These are phyloP conservation scores for Camellia sinensis DNA, from an alignment of 148 eudicot genomes.

Conservation along the genomic window DNA sequence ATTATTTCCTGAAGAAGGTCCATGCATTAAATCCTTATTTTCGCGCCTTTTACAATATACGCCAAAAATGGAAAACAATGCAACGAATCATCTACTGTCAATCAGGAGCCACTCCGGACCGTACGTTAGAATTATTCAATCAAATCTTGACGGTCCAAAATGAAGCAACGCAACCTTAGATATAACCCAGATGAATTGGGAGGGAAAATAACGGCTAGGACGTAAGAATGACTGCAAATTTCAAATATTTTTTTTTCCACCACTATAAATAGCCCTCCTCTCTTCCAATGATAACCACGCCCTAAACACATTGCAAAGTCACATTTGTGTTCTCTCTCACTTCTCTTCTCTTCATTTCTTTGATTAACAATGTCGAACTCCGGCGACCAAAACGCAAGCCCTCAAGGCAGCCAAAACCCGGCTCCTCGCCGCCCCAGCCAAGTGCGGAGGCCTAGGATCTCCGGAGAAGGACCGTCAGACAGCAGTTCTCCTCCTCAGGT, in stretches of 20 bases:
- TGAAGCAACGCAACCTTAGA: not conserved
- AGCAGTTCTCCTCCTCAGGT: not conserved
- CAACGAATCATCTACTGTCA: not conserved
- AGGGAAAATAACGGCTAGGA: not conserved
- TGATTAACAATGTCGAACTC: not conserved
- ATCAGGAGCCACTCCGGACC: not conserved
- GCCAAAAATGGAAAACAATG: not conserved
- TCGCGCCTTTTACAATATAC: not conserved
- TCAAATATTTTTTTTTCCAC: slow-evolving; percentile 4
- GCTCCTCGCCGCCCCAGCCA: not conserved
- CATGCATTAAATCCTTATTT: not conserved
- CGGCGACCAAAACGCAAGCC: not conserved
- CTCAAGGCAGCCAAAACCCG: not conserved
- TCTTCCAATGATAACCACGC: not conserved
- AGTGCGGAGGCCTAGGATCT: no score
- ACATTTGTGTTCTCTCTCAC: not conserved
- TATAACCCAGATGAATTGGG: not conserved
- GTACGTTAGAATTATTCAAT: not conserved
- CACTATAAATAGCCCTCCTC: not conserved
- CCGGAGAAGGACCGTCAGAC: not conserved
- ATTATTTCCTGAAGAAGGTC: not conserved
- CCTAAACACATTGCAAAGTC: no score
- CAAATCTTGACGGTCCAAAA: not conserved
- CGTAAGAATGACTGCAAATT: not conserved
- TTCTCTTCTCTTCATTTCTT: not conserved